Percentiles rank a stretch among this genome's conserved stretches.
phyloP scores from a whole-genome alignment of 2,329 filamentous ascomycete genomes.

The Colletotrichum sidae region DNA sequence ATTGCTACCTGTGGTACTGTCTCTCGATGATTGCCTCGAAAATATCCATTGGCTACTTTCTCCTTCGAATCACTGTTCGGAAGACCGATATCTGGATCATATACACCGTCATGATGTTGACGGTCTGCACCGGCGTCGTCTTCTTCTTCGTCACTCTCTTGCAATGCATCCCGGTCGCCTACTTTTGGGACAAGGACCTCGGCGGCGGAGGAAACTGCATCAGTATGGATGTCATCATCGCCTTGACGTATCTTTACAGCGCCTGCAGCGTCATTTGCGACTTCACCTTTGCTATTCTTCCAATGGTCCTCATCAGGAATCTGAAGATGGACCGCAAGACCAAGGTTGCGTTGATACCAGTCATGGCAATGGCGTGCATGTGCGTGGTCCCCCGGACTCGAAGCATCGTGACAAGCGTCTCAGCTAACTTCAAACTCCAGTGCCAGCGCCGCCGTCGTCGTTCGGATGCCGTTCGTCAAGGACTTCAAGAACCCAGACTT shows the following conservation, averaged over 20 bases:
- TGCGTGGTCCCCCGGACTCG: conserved; percentile 48
- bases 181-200: conserved; percentile 44
- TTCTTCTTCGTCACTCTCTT: conserved; percentile 48
- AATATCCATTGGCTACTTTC: conserved; percentile 43
- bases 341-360: conserved; percentile 63
- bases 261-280: conserved; percentile 62
- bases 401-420: background rate
- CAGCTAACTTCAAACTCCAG: conserved; percentile 42
- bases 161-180: conserved; percentile 44
- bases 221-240: conserved; percentile 56
- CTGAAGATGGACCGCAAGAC: conserved; percentile 65
- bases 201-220: conserved; percentile 43
- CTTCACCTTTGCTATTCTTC: conserved; percentile 64
- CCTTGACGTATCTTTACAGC: conserved; percentile 65
- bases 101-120: conserved; percentile 44
- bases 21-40: conserved; percentile 50
- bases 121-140: conserved; percentile 42
- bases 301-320: conserved; percentile 65
- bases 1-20: conserved; percentile 53
- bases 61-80: conserved; percentile 42
- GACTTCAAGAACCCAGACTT: conserved; percentile 55
- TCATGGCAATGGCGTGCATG: conserved; percentile 69
- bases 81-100: conserved; percentile 43
- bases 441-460: conserved; percentile 57
- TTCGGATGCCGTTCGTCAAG: conserved; percentile 54